Evolutionary conservation across 441 rosid species (phyloP).

Genomic region (Bocquillonia castaneifolia): DNA sequence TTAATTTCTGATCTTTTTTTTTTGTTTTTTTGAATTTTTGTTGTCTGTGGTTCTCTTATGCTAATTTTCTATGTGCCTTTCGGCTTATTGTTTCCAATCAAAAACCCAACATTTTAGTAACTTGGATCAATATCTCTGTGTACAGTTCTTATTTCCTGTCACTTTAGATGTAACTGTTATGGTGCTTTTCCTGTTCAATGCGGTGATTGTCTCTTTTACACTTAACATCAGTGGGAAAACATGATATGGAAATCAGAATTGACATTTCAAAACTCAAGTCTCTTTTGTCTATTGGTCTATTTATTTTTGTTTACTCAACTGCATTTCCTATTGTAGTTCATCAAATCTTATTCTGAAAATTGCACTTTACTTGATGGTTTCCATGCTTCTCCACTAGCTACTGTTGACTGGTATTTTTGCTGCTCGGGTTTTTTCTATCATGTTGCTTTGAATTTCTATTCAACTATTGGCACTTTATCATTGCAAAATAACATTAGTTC

Average conservation of each 20-base stretch:
- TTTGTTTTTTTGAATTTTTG: slow-evolving; percentile 28
- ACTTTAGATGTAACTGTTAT: slow-evolving; percentile 18
- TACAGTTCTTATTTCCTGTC: slow-evolving; percentile 26
- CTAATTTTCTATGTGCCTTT: slow-evolving; percentile 42
- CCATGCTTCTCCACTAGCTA: not conserved
- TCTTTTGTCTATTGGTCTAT: not conserved
- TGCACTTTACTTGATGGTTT: too few relatives aligned
- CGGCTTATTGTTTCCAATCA: slow-evolving; percentile 38
- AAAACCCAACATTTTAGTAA: slow-evolving; percentile 34
- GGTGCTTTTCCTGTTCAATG: slow-evolving; percentile 19
- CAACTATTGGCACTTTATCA: too few relatives aligned
- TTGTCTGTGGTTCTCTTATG: slow-evolving; percentile 32
- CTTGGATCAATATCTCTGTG: slow-evolving; percentile 31
- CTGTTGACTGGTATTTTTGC: too few relatives aligned
- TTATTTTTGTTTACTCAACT: not conserved
- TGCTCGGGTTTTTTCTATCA: too few relatives aligned
- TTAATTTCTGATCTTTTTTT: slow-evolving; percentile 31
- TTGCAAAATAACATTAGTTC: too few relatives aligned
- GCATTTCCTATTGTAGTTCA: not conserved
- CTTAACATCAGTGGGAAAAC: slow-evolving; percentile 23
- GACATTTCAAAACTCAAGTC: slow-evolving; percentile 7
- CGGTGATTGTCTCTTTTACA: slow-evolving; percentile 25
- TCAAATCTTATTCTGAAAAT: not conserved
- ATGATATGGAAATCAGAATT: slow-evolving; percentile 19
- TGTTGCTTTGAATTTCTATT: not conserved